These are phyloP conservation scores for Ophiostoma populinum DNA, from an alignment of 2,329 filamentous ascomycete genomes.

Conservation along the genomic window DNA sequence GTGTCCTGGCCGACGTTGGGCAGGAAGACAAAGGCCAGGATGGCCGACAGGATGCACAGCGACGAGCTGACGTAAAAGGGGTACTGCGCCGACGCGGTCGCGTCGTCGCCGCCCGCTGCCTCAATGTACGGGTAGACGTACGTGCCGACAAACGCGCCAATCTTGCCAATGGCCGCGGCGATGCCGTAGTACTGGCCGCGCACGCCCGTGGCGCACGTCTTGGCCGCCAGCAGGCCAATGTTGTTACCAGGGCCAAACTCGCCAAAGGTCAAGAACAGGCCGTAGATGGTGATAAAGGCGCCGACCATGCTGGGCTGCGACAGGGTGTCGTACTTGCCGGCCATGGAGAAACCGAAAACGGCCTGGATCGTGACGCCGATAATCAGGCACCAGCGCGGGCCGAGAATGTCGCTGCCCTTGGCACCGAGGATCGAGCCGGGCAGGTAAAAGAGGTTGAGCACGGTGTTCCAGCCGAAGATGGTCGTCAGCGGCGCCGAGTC, in stretches of 20 bases:
- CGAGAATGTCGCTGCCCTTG: slow-evolving; percentile 60
- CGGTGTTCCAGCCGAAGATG: slow-evolving; percentile 72
- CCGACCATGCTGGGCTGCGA: slow-evolving; percentile 48
- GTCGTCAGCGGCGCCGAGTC: slow-evolving; percentile 46
- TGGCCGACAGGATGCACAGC: slow-evolving; percentile 59
- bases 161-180: slow-evolving; percentile 56
- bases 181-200: slow-evolving; percentile 60
- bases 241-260: slow-evolving; percentile 83
- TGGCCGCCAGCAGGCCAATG: slow-evolving; percentile 72
- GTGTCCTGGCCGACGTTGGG: slow-evolving; percentile 75
- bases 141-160: slow-evolving; percentile 72
- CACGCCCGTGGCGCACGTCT: slow-evolving; percentile 78
- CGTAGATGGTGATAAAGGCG: slow-evolving; percentile 65
- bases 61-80: slow-evolving; percentile 76
- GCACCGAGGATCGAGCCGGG: slow-evolving; percentile 67
- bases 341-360: slow-evolving; percentile 76
- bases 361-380: slow-evolving; percentile 57
- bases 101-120: slow-evolving; percentile 35
- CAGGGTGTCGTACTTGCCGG: slow-evolving; percentile 57
- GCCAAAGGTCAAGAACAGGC: slow-evolving; percentile 59
- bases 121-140: slow-evolving; percentile 65
- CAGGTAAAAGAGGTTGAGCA: slow-evolving; percentile 79
- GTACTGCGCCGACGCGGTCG: slow-evolving; percentile 52
- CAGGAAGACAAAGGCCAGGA: slow-evolving; percentile 45
- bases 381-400: slow-evolving; percentile 57